These are phyloP conservation scores for Pythium grandisporangium DNA, from an alignment of 352 stramenopile species.

Conservation along the genomic window DNA sequence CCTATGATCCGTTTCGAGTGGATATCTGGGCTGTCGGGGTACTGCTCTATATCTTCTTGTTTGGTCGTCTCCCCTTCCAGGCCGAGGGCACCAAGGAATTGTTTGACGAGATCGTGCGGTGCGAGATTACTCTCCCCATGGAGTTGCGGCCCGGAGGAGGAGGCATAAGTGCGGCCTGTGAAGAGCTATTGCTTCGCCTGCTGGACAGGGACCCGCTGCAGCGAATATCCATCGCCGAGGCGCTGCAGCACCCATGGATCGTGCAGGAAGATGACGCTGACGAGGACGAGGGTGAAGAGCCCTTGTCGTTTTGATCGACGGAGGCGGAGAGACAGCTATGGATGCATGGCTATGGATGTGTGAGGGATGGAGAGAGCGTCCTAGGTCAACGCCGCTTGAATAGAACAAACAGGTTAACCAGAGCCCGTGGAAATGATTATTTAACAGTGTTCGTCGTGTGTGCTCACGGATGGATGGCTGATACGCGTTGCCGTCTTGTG, in stretches of 20 bases:
- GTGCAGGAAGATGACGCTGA: slow-evolving; percentile 24
- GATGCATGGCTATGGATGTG: too few species aligned
- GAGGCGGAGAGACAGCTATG: too few species aligned
- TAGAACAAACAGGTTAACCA: too few species aligned
- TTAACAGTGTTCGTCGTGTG: too few species aligned
- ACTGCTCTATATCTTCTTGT: slow-evolving; percentile 82
- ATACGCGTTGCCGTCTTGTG: too few species aligned
- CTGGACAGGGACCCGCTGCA: slow-evolving; percentile 36
- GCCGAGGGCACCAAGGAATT: slow-evolving; percentile 60
- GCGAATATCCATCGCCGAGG: slow-evolving; percentile 42
- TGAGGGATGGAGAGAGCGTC: too few species aligned
- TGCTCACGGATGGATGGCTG: too few species aligned
- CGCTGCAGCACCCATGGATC: slow-evolving; percentile 60
- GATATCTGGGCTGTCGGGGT: slow-evolving; percentile 85
- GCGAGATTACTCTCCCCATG: slow-evolving; percentile 16
- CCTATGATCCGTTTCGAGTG: slow-evolving; percentile 73
- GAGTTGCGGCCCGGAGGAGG: slow-evolving; percentile 15
- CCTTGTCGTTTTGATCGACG: slow-evolving; percentile 73
- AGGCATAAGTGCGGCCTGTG: slow-evolving; percentile 16
- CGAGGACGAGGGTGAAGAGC: slow-evolving; percentile 27
- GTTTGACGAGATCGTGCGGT: slow-evolving; percentile 63
- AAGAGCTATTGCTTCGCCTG: slow-evolving; percentile 39
- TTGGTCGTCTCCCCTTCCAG: slow-evolving; percentile 72
- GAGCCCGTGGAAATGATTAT: too few species aligned
- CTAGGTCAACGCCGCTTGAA: too few species aligned